phyloP scores from a whole-genome alignment of 2,329 filamentous ascomycete genomes.

The Mollisia scopiformis region DNA sequence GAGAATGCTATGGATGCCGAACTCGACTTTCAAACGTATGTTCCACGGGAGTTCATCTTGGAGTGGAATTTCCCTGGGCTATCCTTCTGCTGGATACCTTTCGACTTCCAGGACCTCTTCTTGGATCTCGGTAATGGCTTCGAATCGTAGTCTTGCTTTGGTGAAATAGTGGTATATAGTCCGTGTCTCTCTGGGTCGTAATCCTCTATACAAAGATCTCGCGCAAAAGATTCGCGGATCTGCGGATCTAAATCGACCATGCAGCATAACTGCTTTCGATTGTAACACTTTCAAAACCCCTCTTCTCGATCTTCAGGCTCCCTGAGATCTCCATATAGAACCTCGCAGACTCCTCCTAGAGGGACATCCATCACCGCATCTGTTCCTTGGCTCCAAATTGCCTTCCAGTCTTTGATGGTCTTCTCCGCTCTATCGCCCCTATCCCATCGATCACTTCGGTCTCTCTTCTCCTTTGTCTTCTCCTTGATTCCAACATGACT shows the following conservation, averaged over 20 bases:
- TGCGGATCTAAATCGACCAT: background rate
- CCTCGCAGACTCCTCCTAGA: conserved; percentile 90
- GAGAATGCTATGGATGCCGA: conserved; percentile 37
- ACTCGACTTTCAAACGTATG: conserved; percentile 54
- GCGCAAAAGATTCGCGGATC: too few relatives aligned
- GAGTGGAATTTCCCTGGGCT: conserved; percentile 61
- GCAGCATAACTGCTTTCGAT: background rate
- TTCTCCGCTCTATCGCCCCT: conserved; percentile 28
- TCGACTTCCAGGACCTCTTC: conserved; percentile 27
- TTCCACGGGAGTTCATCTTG: conserved; percentile 58
- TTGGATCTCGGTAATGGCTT: conserved; percentile 24
- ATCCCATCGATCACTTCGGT: conserved; percentile 25
- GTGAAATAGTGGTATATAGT: too few relatives aligned
- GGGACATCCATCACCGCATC: conserved; percentile 98
- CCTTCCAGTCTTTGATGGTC: conserved; percentile 66
- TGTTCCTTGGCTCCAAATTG: conserved; percentile 87
- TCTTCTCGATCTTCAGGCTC: conserved; percentile 34
- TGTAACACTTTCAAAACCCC: background rate
- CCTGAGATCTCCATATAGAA: conserved; percentile 75
- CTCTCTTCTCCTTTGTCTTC: conserved; percentile 42
- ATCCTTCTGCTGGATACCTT: conserved; percentile 48
- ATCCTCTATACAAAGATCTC: too few relatives aligned
- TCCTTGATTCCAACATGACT: conserved; percentile 29
- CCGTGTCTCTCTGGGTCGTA: too few relatives aligned
- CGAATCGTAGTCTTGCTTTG: conserved; percentile 2